phyloP scores from a whole-genome alignment of 805 yeast species.

The Monosporozyma yasuniensis region DNA sequence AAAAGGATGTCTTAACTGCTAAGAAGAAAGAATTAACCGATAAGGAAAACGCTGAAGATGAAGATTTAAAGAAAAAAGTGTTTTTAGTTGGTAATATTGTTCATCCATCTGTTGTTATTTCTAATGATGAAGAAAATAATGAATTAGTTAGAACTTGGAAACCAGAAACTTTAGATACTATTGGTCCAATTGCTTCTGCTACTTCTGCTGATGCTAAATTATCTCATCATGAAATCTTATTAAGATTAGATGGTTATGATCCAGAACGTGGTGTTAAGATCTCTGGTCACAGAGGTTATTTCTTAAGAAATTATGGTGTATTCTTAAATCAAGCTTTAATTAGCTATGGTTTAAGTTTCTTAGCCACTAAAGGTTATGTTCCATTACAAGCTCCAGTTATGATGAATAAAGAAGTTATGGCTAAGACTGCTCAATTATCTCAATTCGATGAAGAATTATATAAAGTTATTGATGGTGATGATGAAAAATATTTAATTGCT shows the following conservation, averaged over 20 bases:
- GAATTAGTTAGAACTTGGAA: constrained; percentile 81
- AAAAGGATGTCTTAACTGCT: constrained; percentile 66
- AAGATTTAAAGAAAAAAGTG: constrained; percentile 66
- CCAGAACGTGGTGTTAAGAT: constrained; percentile 98
- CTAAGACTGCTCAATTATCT: constrained; percentile 96
- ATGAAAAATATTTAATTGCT: constrained; percentile 95
- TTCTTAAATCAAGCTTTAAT: constrained; percentile 96
- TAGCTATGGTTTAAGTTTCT: constrained; percentile 85
- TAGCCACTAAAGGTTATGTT: constrained; percentile 66
- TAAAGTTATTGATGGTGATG: constrained; percentile 94
- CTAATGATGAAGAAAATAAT: constrained; percentile 85
- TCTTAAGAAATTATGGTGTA: constrained; percentile 90
- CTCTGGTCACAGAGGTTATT: constrained; percentile 98
- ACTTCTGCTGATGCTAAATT: constrained; percentile 67
- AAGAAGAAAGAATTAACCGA: constrained; percentile 59
- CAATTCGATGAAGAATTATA: constrained; percentile 97
- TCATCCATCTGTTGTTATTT: constrained; percentile 82
- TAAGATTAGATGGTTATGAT: constrained; percentile 94
- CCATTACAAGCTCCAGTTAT: constrained; percentile 98
- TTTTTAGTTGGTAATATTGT: constrained; percentile 89
- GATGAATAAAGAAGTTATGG: constrained; percentile 99
- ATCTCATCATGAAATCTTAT: constrained; percentile 91
- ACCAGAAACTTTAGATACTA: constrained; percentile 57
- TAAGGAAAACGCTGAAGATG: constrained; percentile 74
- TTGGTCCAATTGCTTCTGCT: constrained; percentile 62